Evolutionary conservation across 345 rosid genomes (phyloP).

Genomic region (Gossypium anomalum): DNA sequence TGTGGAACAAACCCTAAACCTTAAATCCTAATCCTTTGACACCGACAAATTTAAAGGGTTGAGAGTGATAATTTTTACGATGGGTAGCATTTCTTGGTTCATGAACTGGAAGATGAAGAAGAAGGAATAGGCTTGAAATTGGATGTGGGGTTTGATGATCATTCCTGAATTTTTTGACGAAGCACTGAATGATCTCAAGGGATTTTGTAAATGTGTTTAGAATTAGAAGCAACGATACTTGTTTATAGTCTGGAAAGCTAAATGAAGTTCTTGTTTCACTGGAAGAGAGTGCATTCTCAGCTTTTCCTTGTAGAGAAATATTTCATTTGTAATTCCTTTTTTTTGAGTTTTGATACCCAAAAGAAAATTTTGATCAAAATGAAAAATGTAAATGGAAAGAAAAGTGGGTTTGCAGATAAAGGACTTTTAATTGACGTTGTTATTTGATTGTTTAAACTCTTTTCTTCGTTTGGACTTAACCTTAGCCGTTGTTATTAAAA

Average conservation of each 20-base stretch:
- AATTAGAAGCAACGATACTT: neutral
- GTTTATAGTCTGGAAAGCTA: neutral
- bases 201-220: slow-evolving; percentile 13
- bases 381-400: slow-evolving; percentile 5
- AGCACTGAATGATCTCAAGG: neutral
- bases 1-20: neutral
- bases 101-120: neutral
- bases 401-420: neutral
- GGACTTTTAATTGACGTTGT: neutral
- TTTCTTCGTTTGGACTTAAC: no score
- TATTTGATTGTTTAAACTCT: neutral
- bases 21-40: neutral
- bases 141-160: slow-evolving; percentile 9
- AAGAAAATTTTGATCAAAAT: neutral
- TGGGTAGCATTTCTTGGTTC: neutral
- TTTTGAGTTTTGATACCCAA: neutral
- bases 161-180: slow-evolving; percentile 11
- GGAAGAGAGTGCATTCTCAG: slow-evolving; percentile 4
- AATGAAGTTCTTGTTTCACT: neutral
- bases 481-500: no score
- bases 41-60: slow-evolving; percentile 3
- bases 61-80: slow-evolving; percentile 6
- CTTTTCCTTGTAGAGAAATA: neutral
- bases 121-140: no score
- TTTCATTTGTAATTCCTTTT: neutral